Evolutionary conservation across 495 filamentous ascomycete genomes (phyloP).

Genomic region (Bacidia gigantensis): DNA sequence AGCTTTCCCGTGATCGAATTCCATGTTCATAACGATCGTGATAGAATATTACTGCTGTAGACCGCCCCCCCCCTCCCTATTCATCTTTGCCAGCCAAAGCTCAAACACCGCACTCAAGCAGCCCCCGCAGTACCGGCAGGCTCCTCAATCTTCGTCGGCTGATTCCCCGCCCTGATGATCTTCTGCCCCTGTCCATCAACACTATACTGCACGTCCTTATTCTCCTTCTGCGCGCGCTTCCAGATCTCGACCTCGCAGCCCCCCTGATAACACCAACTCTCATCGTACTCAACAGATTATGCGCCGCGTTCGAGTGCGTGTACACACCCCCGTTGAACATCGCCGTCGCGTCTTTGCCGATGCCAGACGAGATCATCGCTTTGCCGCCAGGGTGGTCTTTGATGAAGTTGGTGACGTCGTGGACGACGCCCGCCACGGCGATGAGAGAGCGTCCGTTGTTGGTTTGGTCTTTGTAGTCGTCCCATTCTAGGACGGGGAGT

Average conservation of each 20-base stretch:
- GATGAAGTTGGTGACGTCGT: slow-evolving; percentile 91
- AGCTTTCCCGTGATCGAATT: too few species aligned
- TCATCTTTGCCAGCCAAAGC: too few species aligned
- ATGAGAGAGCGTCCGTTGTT: slow-evolving; percentile 79
- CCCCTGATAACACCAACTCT: slow-evolving; percentile 91
- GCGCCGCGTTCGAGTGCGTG: slow-evolving; percentile 92
- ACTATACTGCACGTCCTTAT: slow-evolving; percentile 66
- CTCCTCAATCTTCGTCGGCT: slow-evolving; percentile 71
- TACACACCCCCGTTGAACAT: slow-evolving; percentile 99
- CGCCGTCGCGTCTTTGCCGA: slow-evolving; percentile 96
- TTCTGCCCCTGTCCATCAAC: slow-evolving; percentile 70
- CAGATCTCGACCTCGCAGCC: slow-evolving; percentile 98
- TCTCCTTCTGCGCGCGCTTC: slow-evolving; percentile 87
- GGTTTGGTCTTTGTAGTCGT: slow-evolving; percentile 79
- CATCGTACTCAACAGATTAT: slow-evolving; percentile 95
- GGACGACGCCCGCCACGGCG: slow-evolving; percentile 85
- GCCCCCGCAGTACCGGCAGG: slow-evolving; percentile 61
- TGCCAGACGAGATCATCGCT: slow-evolving; percentile 79
- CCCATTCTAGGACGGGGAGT: slow-evolving; percentile 92
- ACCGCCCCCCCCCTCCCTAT: too few species aligned
- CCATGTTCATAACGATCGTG: too few species aligned
- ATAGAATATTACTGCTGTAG: too few species aligned
- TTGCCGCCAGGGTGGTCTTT: slow-evolving; percentile 95
- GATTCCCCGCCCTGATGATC: slow-evolving; percentile 80
- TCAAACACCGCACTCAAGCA: slow-evolving; percentile 32